A percentile compares a stretch with the other conserved stretches of the same genome.
Evolutionary conservation across 176 grass and related monocot genomes (phyloP).

Genomic region (Metroxylon sagu): DNA sequence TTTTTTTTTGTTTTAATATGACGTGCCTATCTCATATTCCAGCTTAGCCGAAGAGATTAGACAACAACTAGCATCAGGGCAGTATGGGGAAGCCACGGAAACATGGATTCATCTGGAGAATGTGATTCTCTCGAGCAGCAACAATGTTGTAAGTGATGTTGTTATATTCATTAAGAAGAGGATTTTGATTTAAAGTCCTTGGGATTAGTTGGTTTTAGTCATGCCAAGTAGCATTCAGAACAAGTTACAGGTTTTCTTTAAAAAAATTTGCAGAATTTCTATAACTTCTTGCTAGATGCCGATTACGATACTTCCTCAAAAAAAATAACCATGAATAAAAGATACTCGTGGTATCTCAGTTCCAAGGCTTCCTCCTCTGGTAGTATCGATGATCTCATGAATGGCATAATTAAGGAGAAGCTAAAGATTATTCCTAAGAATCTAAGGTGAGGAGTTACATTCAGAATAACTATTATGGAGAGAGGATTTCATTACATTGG

Average conservation of each 20-base stretch:
- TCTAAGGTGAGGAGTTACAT: slow-evolving; percentile 16
- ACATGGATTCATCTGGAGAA: slow-evolving; percentile 54
- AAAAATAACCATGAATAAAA: slow-evolving; percentile 16
- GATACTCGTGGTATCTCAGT: slow-evolving; percentile 39
- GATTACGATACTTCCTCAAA: not conserved
- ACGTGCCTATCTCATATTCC: not conserved
- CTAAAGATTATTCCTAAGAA: slow-evolving; percentile 63
- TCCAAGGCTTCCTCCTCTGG: slow-evolving; percentile 27
- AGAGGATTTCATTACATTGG: not conserved
- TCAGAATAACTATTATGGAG: not conserved
- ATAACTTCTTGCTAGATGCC: slow-evolving; percentile 71
- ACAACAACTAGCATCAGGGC: slow-evolving; percentile 22
- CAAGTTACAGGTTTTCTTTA: not conserved
- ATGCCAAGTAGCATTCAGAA: too few relatives aligned
- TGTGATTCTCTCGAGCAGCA: slow-evolving; percentile 20
- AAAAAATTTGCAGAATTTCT: slow-evolving; percentile 49
- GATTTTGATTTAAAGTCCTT: too few relatives aligned
- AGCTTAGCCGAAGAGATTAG: slow-evolving; percentile 47
- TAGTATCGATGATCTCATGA: slow-evolving; percentile 37
- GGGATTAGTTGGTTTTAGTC: too few relatives aligned
- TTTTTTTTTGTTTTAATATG: not conserved
- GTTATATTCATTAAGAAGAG: not conserved
- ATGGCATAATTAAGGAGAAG: slow-evolving; percentile 65
- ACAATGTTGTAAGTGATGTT: slow-evolving; percentile 37
- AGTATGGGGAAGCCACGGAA: slow-evolving; percentile 36